Base-by-base conservation (phyloP, 2,329 filamentous ascomycete species). In the Curvularia sp. region DNA sequence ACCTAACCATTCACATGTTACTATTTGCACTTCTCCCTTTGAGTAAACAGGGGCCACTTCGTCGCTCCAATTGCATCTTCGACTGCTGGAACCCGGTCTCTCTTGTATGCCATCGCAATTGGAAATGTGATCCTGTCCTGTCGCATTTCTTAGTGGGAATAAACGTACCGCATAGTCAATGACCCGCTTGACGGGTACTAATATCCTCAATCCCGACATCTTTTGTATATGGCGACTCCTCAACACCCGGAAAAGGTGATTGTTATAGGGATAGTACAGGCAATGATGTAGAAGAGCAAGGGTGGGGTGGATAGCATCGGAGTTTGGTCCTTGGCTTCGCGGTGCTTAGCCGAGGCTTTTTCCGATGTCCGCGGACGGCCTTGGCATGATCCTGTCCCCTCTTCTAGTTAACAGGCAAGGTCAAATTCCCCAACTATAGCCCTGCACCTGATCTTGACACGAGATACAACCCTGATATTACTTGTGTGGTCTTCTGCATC, bases 171-270 rank as follows among this genome's bases (percentile, higher is more conserved):
- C 82, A 79, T 85, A 85, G 80, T 85, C 83, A 74, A 85, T 83
- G 63, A 85, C 83, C 74, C 83, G 80, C 76, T 85, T 85, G 47
- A 85, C 77, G 65, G 83, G 83, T 34, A 85, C 83, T 63, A 85
- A 75, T 69, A 85, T 83, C 67, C 82, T 80, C 50, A 85, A 75
- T 47, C 79, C 74, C 49, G 81, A 81, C 78, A 81, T 81, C 53
- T 5, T 45, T 23, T 47, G 18, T 54, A n/a, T 43, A 8, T 50
- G 21, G 18, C 52, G 19, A 45, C 34, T 43, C 34, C 39, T 58
- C n/a, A 34, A 41, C 42, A 38, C 56, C 41, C 8, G 32, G 27
- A 41, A 13, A 38, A 18, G 3, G 21, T 28, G 32, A 47, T 41
- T 50, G 56, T 48, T 46, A 25, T 39, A 46, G 46, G 34, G 21